These are phyloP conservation scores for Scleroderma citrinum DNA, from an alignment of 768 basidiomycete genomes.

Conservation along the genomic window DNA sequence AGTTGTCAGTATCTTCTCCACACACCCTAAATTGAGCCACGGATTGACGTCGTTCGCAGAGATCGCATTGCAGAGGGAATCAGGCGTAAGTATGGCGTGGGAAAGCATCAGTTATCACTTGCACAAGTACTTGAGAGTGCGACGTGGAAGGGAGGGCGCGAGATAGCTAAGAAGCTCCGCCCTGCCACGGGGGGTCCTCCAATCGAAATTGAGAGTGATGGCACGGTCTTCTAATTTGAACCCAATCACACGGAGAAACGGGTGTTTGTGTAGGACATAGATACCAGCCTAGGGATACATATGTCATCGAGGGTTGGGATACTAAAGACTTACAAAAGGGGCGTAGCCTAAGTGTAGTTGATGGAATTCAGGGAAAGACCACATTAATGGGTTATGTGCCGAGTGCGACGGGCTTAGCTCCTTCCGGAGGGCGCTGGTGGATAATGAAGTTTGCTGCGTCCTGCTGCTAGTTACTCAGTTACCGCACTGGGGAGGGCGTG, in stretches of 20 bases:
- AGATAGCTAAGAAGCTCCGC: constrained; percentile 78
- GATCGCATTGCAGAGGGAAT: constrained; percentile 76
- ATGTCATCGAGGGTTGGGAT: neutral
- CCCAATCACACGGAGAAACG: neutral
- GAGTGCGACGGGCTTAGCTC: constrained; percentile 26
- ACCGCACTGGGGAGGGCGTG: neutral
- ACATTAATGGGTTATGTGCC: neutral
- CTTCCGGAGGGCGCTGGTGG: constrained; percentile 44
- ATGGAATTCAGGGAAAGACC: neutral
- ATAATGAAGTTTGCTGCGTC: constrained; percentile 33
- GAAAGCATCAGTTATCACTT: constrained; percentile 52
- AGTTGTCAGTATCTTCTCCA: constrained; percentile 52
- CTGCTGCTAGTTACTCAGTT: neutral
- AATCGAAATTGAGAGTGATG: constrained; percentile 81
- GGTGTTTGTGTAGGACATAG: neutral
- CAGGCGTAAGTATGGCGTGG: constrained; percentile 49
- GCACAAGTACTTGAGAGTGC: constrained; percentile 91
- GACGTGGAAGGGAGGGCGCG: constrained; percentile 95
- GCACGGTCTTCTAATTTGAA: constrained; percentile 60
- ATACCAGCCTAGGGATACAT: neutral
- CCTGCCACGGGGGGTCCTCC: constrained; percentile 76
- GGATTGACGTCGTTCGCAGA: constrained; percentile 34
- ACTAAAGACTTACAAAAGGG: neutral
- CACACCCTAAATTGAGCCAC: neutral
- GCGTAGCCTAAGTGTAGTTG: neutral